phyloP scores from a whole-genome alignment of 495 filamentous ascomycete genomes.

The Aspergillus affinis region DNA sequence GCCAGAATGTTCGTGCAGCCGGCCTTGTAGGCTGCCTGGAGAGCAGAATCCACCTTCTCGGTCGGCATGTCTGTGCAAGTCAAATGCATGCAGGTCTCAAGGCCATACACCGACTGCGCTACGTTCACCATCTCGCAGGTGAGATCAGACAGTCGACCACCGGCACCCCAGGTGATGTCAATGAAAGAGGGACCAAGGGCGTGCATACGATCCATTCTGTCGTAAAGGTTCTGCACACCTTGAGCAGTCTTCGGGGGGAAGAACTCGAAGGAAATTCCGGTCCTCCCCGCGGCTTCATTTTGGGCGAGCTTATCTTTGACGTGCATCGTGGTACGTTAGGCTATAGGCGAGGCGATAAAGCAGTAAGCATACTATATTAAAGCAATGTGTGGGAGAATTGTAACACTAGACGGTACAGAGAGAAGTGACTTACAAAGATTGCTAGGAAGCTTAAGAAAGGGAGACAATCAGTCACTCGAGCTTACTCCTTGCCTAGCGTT shows the following conservation, averaged over 20 bases:
- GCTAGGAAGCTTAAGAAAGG: neutral
- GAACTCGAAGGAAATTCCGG: conserved; percentile 98
- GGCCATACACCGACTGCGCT: conserved; percentile 91
- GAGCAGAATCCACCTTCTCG: conserved; percentile 84
- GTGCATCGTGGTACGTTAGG: conserved; percentile 58
- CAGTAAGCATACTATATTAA: neutral
- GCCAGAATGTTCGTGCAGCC: conserved; percentile 98
- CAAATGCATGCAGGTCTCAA: conserved; percentile 99
- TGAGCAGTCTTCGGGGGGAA: conserved; percentile 98
- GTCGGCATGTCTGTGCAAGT: conserved; percentile 98
- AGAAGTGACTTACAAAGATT: neutral
- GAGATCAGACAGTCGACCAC: conserved; percentile 83
- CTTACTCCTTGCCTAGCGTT: neutral
- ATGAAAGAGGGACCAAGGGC: conserved; percentile 89
- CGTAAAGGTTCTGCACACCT: conserved; percentile 99
- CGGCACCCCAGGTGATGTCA: conserved; percentile 98
- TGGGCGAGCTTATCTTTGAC: conserved; percentile 90
- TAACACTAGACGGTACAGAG: too few relatives aligned
- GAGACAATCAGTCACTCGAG: neutral
- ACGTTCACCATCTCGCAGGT: conserved; percentile 98
- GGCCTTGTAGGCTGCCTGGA: conserved; percentile 86
- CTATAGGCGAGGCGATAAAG: neutral
- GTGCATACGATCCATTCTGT: conserved; percentile 99
- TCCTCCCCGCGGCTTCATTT: conserved; percentile 68
- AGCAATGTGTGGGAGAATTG: neutral